Evolutionary conservation across 495 filamentous ascomycete species (phyloP).

Genomic region (Penicillium malachiteum): DNA sequence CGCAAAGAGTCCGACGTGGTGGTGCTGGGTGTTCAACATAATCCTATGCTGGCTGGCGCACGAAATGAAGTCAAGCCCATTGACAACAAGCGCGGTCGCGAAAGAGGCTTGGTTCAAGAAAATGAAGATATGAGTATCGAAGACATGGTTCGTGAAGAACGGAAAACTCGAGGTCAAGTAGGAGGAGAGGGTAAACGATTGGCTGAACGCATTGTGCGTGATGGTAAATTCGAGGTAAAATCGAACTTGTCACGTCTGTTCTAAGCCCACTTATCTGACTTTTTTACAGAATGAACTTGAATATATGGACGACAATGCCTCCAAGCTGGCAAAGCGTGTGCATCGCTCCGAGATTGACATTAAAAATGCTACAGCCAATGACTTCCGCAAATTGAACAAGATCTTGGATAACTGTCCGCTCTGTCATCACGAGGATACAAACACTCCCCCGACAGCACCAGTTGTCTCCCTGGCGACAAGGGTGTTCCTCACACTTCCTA

Average conservation of each 20-base stretch:
- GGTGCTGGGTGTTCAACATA: conserved; percentile 83
- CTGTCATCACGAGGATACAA: conserved; percentile 87
- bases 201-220: conserved; percentile 89
- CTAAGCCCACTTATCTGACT: conserved; percentile 28
- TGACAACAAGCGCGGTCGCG: conserved; percentile 72
- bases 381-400: conserved; percentile 86
- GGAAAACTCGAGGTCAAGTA: conserved; percentile 71
- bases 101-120: conserved; percentile 76
- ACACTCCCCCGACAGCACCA: conserved; percentile 81
- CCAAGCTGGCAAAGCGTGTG: conserved; percentile 84
- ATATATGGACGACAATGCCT: conserved; percentile 95
- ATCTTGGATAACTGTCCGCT: conserved; percentile 87
- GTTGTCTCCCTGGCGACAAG: conserved; percentile 87
- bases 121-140: conserved; percentile 96
- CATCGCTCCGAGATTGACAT: conserved; percentile 86
- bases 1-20: conserved; percentile 64
- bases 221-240: conserved; percentile 78
- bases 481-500: conserved; percentile 84
- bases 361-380: conserved; percentile 81
- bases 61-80: conserved; percentile 72
- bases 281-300: conserved; percentile 73
- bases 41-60: conserved; percentile 75
- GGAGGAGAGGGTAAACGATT: conserved; percentile 81
- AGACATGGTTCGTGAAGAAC: conserved; percentile 93
- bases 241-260: neutral